These are phyloP conservation scores for Fusarium decemcellulare DNA, from an alignment of 2,329 filamentous ascomycete genomes.

Conservation along the genomic window DNA sequence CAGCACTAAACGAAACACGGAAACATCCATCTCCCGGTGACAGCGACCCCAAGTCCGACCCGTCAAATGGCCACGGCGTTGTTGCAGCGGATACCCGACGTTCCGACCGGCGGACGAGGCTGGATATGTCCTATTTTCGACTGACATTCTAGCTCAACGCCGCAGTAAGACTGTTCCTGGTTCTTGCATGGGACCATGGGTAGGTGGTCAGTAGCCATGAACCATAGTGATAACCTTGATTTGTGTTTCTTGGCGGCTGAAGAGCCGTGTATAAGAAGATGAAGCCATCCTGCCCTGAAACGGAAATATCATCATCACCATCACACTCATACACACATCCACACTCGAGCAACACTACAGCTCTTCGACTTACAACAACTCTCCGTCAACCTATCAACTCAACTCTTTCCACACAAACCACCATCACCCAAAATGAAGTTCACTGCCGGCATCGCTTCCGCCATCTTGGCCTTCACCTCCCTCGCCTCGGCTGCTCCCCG, in stretches of 20 bases:
- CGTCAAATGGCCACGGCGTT: no score
- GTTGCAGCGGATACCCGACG: no score
- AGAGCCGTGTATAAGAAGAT: conserved; percentile 42
- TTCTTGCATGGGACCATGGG: background rate
- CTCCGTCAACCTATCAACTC: background rate
- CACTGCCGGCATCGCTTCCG: conserved; percentile 50
- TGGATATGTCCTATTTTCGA: conserved; percentile 10
- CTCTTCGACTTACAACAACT: background rate
- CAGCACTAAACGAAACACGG: conserved; percentile 14
- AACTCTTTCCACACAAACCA: conserved; percentile 1
- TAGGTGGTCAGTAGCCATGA: conserved; percentile 10
- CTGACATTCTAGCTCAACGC: conserved; percentile 13
- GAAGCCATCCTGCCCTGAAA: conserved; percentile 19
- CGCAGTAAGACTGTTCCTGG: conserved; percentile 21
- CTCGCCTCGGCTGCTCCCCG: conserved; percentile 47
- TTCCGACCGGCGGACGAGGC: background rate
- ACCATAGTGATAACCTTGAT: conserved; percentile 19
- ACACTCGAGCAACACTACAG: background rate
- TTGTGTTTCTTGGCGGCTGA: conserved; percentile 1
- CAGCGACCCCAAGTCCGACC: no score
- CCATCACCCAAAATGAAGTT: conserved; percentile 53
- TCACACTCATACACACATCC: conserved; percentile 16
- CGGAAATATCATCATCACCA: conserved; percentile 35
- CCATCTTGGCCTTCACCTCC: conserved; percentile 58
- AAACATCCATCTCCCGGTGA: background rate